These are phyloP conservation scores for Ogataea corticis DNA, from an alignment of 805 yeast genomes.

Conservation along the genomic window DNA sequence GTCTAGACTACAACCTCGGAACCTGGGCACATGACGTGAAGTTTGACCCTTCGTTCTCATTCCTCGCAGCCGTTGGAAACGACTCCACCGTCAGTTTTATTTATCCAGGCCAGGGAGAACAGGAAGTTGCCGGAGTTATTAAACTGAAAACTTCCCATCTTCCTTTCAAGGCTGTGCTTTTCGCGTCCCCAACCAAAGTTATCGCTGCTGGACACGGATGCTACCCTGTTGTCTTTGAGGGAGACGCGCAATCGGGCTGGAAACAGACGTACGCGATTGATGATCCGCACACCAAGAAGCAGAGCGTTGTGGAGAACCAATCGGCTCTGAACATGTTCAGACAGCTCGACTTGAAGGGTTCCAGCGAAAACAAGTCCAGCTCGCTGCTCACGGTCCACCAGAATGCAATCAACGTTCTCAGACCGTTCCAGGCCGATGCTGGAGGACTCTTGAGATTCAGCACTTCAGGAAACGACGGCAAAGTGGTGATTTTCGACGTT, in stretches of 20 bases:
- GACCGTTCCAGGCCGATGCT: conserved; percentile 47
- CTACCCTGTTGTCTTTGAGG: conserved; percentile 83
- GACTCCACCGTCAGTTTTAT: conserved; percentile 82
- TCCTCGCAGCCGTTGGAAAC: conserved; percentile 80
- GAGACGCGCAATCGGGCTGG: conserved; percentile 65
- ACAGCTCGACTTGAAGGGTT: conserved; percentile 93
- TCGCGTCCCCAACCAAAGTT: conserved; percentile 63
- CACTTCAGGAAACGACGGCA: conserved; percentile 88
- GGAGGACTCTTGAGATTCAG: conserved; percentile 61
- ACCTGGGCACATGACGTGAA: conserved; percentile 92
- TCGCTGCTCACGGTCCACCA: conserved; percentile 80
- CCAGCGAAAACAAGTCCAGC: conserved; percentile 47
- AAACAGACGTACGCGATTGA: conserved; percentile 59
- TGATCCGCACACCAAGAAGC: conserved; percentile 46
- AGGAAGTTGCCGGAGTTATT: conserved; percentile 55
- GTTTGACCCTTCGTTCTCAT: conserved; percentile 78
- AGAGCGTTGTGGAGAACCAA: conserved; percentile 62
- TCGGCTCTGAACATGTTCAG: conserved; percentile 90
- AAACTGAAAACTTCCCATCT: conserved; percentile 65
- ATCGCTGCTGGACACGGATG: conserved; percentile 92
- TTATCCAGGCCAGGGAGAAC: conserved; percentile 62
- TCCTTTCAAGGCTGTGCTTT: conserved; percentile 78
- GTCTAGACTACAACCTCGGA: conserved; percentile 75
- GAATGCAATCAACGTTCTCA: conserved; percentile 76
- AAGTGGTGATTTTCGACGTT: conserved; percentile 73